Base-by-base conservation (phyloP, 257 asterid genomes). In the Nicotiana undulata region DNA sequence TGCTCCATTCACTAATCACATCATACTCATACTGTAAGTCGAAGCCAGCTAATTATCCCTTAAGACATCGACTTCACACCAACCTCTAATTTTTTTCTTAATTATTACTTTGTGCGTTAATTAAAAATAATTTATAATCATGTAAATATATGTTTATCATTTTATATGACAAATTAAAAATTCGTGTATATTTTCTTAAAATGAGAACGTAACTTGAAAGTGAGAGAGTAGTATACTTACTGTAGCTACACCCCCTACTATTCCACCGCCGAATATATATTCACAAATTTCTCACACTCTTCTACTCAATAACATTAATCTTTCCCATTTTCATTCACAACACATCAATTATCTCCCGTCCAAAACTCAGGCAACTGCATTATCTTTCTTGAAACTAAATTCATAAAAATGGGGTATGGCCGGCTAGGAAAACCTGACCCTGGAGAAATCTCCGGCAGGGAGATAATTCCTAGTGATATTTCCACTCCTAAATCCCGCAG, bases 341-440 rank as follows among this genome's bases (percentile, higher is more conserved):
- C 6, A 53, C 22, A 15, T 16, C 60, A 5, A 55, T 55, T 17
- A 17, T 55, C 22, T 55, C 60, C 9, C 60, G 12, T 40, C 60
- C n/a, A 55, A 55, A 55, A 3, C 32, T 60, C 26, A 11, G 1
- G 15, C 32, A 60, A 24, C 31, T 60, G 32, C 66, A 60, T 60
- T 22, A 20, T 59, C 29, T 56, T 56, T 59, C 13, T 59, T 20
- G 49, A 40, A 20, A 20, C 65, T 20, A 22, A 9, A 6, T 59
- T 16, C 26, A n/a, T 4, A 76, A 49, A 9, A 8, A 91, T 92
- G 97, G 94, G 89, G 0, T 90, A 93, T 84, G 93, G 89, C 56
- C 85, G 89, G 87, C 88, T 90, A 77, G 93, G 87, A 26, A 56
- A 83, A 26, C 26, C 61, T 4, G 83, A 86, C 8, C 88, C 88